Base-by-base conservation (phyloP, 495 filamentous ascomycete genomes). In the Xylaria nigripes region DNA sequence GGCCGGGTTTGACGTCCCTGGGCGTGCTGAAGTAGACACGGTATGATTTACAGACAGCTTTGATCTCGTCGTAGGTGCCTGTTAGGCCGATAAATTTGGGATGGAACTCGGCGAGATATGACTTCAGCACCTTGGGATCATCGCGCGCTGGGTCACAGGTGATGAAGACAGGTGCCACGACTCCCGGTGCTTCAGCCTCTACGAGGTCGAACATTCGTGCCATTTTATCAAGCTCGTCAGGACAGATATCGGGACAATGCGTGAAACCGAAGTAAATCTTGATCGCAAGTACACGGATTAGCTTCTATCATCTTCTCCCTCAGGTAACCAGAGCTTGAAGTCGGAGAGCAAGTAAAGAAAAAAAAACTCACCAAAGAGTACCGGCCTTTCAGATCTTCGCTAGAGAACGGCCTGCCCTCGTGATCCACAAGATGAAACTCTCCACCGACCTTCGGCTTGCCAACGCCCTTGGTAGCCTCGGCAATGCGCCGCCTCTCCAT, bases 211-310 rank as follows among this genome's bases (percentile, higher is more conserved):
- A 88, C 77, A 96, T 95, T 58, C 75, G 75, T 45, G 91, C 89
- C 90, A 98, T 95, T 74, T 98, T 98, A 70, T 98, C 93, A 49
- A 98, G 84, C 75, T 98, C 93, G 60, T 98, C 93, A 25, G 93
- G 93, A 76, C 93, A 98, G 70, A 98, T 98, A 70, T 98, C 93
- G 12, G 93, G 93, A 68, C 93, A 98, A 70, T 96, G 90, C 13
- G 89, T 89, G 82, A 98, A 98, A 60, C 93, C 93, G 67, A 97
- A 98, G 71, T 98, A 98, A 42, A 96, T 83, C 87, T 36, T 36
- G 8, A 24, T 40, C 13, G 0, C 29, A 30, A 47, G 18, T 13
- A 12, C 2, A 15, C 41, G 6, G 19, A 43, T 57, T 25, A 57
- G 54, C 48, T 5, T 46, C 40, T 36, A 6, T 32, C 6, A 12